phyloP scores from a whole-genome alignment of 2,329 filamentous ascomycete genomes.

The Ceratocystis cubensis region DNA sequence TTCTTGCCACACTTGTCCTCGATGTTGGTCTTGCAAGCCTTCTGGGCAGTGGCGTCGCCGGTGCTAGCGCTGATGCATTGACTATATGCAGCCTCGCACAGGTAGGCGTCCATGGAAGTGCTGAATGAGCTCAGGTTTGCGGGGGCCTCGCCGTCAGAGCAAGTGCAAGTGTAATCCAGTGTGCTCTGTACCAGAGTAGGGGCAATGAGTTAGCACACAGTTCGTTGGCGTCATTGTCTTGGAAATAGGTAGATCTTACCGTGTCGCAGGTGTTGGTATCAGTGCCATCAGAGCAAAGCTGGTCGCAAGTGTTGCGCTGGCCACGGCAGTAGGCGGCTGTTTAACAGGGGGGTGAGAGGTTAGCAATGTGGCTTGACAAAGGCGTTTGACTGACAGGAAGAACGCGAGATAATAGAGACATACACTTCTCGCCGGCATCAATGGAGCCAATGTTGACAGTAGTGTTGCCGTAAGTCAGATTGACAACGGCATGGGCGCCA shows the following conservation, averaged over 20 bases:
- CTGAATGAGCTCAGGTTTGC: slow-evolving; percentile 42
- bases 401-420: neutral
- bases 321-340: slow-evolving; percentile 41
- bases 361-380: slow-evolving; percentile 6
- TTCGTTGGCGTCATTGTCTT: neutral
- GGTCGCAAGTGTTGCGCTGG: slow-evolving; percentile 38
- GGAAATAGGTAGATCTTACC: slow-evolving; percentile 29
- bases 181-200: slow-evolving; percentile 27
- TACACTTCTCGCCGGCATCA: slow-evolving; percentile 18
- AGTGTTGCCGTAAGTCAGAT: slow-evolving; percentile 18
- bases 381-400: neutral
- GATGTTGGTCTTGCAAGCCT: slow-evolving; percentile 38
- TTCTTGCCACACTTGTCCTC: slow-evolving; percentile 37
- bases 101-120: slow-evolving; percentile 41
- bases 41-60: slow-evolving; percentile 34
- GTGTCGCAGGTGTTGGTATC: slow-evolving; percentile 34
- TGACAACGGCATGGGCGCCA: slow-evolving; percentile 17
- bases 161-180: slow-evolving; percentile 39
- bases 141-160: slow-evolving; percentile 35
- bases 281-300: slow-evolving; percentile 34
- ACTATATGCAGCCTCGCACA: slow-evolving; percentile 38
- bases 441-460: slow-evolving; percentile 18
- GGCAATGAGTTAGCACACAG: neutral
- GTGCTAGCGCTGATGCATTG: slow-evolving; percentile 36
- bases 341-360: slow-evolving; percentile 9